Evolutionary conservation across 75 land plant species (phyloP), one percentile per base, ranked within the genome.

Genomic region (Cupressus sempervirens): DNA sequence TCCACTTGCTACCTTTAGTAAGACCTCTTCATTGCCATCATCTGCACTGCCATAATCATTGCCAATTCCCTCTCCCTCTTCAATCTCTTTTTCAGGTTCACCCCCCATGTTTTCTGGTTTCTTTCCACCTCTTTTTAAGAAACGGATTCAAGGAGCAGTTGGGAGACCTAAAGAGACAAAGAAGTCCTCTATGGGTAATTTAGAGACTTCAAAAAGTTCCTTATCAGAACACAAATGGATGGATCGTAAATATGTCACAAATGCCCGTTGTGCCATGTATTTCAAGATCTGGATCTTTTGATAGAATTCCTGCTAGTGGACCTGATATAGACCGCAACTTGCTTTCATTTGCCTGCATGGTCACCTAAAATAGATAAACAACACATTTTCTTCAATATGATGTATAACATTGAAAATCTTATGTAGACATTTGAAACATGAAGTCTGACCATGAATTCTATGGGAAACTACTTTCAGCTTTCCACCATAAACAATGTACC

Each of bases 141-240:
- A 93, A 18, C 98, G 91, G 18, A 96, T 77, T 81, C 96, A 91
- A 16, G 99, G 99, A 41, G 94, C 92, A 86, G 96, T 92, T 23
- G 98, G 96, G 41, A 98, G 89, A 80, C 99, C 99, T 53, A 94
- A 84, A 83, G 99, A 98, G 62, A 88, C 93, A 36, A 98, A 88
- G 86, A 83, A 98, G 43, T 93, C 98, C 32, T 93, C 95, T 43
- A 93, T 82, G 0, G 98, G 93, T 45, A 98, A 90, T 81, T 93
- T 91, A 23, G 43, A 85, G 9, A 93, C 94, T 88, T 98, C 95
- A 89, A 98, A 98, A 11, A 95, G 87, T 29, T 94, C 94, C 79
- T 95, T 96, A 40, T 96, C 91, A 18, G 86, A 38, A 52, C 90
- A 90, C 29, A 86, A 76, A 85, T 94, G 85, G 50, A 98, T 85